Evolutionary conservation across 2,329 filamentous ascomycete genomes (phyloP), one percentile per base, ranked within the genome.

Genomic region (Trichoderma pleuroti): DNA sequence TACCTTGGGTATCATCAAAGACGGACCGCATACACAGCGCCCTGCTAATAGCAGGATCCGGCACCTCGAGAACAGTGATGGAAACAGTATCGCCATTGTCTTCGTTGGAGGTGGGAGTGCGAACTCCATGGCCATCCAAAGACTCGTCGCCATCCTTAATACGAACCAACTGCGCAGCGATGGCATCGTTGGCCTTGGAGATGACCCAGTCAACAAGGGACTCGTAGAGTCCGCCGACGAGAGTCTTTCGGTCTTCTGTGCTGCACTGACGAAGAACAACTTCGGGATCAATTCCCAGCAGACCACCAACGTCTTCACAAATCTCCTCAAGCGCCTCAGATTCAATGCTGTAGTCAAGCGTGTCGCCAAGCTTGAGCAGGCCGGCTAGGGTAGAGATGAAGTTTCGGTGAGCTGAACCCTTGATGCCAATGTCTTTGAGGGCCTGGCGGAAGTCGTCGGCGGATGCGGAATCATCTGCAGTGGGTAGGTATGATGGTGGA

Each of bases 121-220:
- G 82, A 8, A 84, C 83, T 28, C 87, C 88, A 16, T 83, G 86
- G 12, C 87, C 93, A 68, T 91, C 91, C 26, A 86, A 86, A 0
- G 90, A 92, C 61, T 91, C 90, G 59, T 90, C 90, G 0, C 88
- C 88, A 46, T 91, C 88, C 64, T 86, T 86, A 70, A 90, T 88
- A 28, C 86, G 86, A 24, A 86, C 84, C 79, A 98, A 88, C 75
- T 98, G 93, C 4, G 85, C 85, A 1, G 89, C 86, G 76, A 99
- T 97, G 12, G 94, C 88, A 39, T 91, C 88, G 76, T 99, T 99
- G 70, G 94, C 95, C 78, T 94, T 96, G 70, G 86, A 84, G 72
- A 99, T 91, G 16, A 99, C 92, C 92, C 94, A 98, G 78, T 98
- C 96, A 0, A 99, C 94, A 30, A 98, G 84, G 14, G 94, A 91